These are phyloP conservation scores for Glycine soja DNA, from an alignment of 306 rosid species.

Conservation along the genomic window DNA sequence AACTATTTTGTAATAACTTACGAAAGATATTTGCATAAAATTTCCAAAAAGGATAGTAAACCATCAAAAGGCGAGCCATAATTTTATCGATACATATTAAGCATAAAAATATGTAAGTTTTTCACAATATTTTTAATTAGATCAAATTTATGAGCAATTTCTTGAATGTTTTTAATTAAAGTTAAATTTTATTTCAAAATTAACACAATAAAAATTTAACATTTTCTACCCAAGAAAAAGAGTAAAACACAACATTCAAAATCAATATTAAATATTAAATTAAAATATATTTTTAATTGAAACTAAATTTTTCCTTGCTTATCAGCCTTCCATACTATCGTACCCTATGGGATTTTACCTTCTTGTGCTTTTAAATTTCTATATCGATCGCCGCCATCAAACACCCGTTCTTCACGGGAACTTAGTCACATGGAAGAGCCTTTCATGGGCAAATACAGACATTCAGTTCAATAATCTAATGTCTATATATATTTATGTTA, in stretches of 20 bases:
- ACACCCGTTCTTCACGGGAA: conserved; percentile 13
- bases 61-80: too few species aligned
- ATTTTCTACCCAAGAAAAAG: too few species aligned
- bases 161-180: neutral
- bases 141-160: neutral
- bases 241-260: too few species aligned
- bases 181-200: neutral
- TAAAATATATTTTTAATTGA: too few species aligned
- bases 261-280: too few species aligned
- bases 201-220: too few species aligned
- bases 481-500: conserved; percentile 4
- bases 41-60: too few species aligned
- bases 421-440: conserved; percentile 46
- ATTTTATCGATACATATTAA: too few species aligned
- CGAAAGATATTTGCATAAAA: too few species aligned
- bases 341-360: neutral
- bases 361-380: neutral
- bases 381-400: conserved; percentile 35
- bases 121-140: neutral
- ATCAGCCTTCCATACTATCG: neutral
- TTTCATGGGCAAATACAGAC: conserved; percentile 52
- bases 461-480: conserved; percentile 37
- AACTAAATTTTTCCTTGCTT: neutral
- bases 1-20: too few species aligned
- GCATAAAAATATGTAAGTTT: too few species aligned